Evolutionary conservation across 768 basidiomycete genomes (phyloP).

Genomic region (Pseudohyphozyma bogoriensis): DNA sequence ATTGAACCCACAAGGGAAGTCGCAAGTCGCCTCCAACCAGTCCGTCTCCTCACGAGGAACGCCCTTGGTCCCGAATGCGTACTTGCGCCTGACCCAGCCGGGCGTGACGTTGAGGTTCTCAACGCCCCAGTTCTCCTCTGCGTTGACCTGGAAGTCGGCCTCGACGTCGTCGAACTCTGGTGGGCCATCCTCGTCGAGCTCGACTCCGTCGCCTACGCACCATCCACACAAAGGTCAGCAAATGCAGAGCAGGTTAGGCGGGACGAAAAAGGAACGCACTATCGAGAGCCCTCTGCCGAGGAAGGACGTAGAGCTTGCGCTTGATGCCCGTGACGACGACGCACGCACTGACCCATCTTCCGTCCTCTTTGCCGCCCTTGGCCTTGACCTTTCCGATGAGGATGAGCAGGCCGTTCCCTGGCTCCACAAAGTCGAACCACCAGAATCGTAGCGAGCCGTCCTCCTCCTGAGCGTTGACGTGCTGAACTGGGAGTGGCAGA

Average conservation of each 20-base stretch:
- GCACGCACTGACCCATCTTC: constrained; percentile 68
- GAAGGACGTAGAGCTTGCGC: constrained; percentile 82
- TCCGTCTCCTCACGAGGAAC: constrained; percentile 64
- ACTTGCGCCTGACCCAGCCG: constrained; percentile 61
- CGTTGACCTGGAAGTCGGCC: constrained; percentile 61
- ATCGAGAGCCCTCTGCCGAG: constrained; percentile 45
- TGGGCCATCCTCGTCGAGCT: constrained; percentile 49
- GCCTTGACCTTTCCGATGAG: constrained; percentile 87
- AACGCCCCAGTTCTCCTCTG: constrained; percentile 56
- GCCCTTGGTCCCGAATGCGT: constrained; percentile 78
- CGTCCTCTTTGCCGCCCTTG: constrained; percentile 41
- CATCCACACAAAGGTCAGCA: not conserved
- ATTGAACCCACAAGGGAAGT: constrained; percentile 59
- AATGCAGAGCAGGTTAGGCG: constrained; percentile 21
- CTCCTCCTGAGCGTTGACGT: constrained; percentile 54
- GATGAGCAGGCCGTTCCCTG: constrained; percentile 60
- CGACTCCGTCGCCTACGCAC: constrained; percentile 10
- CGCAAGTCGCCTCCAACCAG: constrained; percentile 91
- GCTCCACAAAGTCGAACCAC: constrained; percentile 90
- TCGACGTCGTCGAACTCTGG: constrained; percentile 73
- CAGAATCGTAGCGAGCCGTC: constrained; percentile 83
- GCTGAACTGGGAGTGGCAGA: not conserved
- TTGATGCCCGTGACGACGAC: constrained; percentile 73
- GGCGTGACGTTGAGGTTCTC: constrained; percentile 62
- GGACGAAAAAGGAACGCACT: constrained; percentile 27